Conservation (phyloP, 1,284 basidiomycete species). For the Cutaneotrichosporon mucoides region DNA sequence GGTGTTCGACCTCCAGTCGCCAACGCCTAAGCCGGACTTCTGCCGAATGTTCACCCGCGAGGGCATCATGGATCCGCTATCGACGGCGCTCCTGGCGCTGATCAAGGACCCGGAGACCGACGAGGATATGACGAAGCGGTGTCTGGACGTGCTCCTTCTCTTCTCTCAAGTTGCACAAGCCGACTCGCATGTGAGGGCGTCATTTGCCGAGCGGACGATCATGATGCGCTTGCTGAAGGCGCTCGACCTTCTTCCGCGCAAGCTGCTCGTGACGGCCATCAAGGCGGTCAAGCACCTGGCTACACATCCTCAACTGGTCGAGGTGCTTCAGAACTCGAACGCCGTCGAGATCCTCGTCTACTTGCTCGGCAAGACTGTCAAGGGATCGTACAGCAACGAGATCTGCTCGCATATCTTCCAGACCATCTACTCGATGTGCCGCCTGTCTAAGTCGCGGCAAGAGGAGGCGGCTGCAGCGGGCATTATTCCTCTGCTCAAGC, state of each 20-base stretch:
- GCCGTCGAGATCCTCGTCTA: conserved; percentile 84
- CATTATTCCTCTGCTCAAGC: conserved; percentile 83
- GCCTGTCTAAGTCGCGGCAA: conserved; percentile 87
- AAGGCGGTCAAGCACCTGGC: conserved; percentile 95
- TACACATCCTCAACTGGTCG: conserved; percentile 82
- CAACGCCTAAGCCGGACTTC: conserved; percentile 95
- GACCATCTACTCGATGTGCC: conserved; percentile 88
- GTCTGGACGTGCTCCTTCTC: conserved; percentile 82
- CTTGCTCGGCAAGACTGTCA: conserved; percentile 74
- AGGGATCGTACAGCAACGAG: conserved; percentile 78
- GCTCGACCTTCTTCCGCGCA: conserved; percentile 74
- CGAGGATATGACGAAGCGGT: conserved; percentile 75
- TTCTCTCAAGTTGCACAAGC: conserved; percentile 95
- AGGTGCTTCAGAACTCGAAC: conserved; percentile 93
- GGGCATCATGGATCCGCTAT: conserved; percentile 86
- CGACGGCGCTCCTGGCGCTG: conserved; percentile 81
- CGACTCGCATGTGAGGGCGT: conserved; percentile 85
- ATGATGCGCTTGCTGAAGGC: conserved; percentile 77
- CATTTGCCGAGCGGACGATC: conserved; percentile 82
- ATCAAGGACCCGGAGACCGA: conserved; percentile 67
- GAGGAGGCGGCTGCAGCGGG: conserved; percentile 96
- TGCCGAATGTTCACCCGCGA: conserved; percentile 97
- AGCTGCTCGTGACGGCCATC: conserved; percentile 79
- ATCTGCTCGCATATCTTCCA: conserved; percentile 78
- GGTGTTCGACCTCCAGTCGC: conserved; percentile 86